Evolutionary conservation across 768 basidiomycete species (phyloP), one percentile per base, ranked within the genome.

Genomic region (Pisolithus tinctorius): DNA sequence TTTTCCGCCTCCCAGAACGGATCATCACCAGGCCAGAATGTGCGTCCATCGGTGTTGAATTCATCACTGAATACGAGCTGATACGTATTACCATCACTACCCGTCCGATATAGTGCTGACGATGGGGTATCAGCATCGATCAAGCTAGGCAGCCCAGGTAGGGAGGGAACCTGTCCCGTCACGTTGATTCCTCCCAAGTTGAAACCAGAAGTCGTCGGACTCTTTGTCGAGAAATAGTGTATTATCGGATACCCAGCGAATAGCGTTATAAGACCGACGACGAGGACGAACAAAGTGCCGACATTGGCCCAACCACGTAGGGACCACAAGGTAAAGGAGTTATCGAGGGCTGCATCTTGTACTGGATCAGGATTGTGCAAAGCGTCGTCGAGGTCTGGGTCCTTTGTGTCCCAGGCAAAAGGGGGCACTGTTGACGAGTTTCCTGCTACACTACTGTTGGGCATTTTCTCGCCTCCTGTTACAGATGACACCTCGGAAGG

Each of bases 201-300:
- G 69, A 82, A 93, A 9, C 87, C 87, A 31, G 69, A 50, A 14
- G 70, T 63, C 48, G 54, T 23, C 16, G 47, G 44, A 49, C 34
- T 11, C 63, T 52, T 16, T 62, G 62, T 65, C 34, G 69, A 69
- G 54, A 68, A 81, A 56, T 78, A 79, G 47, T 76, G 71, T 52
- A 92, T 80, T 62, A 96, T 82, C 11, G 95, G 95, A 61, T 89
- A 96, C 30, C 87, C 93, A 17, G 84, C 86, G 59, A 96, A 97
- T 14, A 97, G 77, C 16, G 77, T 79, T 55, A 96, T 67, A 45
- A 96, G 73, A 29, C 81, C 84, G 6, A 74, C 56, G 31, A 86
- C 69, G 52, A 97, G 75, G 50, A 89, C 48, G 58, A 90, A 55
- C 23, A 97, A 77, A 29, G 84, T 85, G 11, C 77, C 72, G n/a